A percentile compares a stretch with the other conserved stretches of the same genome.
Evolutionary conservation across 768 basidiomycete species (phyloP).

Genomic region (Rhizopogon sp.): DNA sequence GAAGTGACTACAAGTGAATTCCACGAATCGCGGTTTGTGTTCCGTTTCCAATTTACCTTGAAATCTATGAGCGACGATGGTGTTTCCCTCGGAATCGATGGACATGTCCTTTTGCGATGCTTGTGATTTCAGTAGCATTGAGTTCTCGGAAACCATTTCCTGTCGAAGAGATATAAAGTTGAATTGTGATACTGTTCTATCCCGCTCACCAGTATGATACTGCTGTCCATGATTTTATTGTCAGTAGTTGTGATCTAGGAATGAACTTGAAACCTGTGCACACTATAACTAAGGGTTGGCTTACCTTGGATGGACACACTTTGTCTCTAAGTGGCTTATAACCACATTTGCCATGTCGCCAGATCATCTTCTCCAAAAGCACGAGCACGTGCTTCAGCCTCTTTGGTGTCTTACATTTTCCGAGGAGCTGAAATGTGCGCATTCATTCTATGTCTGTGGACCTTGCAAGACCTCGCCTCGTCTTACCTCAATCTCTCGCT

Average conservation of each 20-base stretch:
- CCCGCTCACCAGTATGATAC: constrained; percentile 52
- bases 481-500: constrained; percentile 63
- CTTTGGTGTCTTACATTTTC: constrained; percentile 65
- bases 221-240: constrained; percentile 48
- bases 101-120: constrained; percentile 38
- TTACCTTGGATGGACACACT: constrained; percentile 77
- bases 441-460: not conserved
- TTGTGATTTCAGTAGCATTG: constrained; percentile 54
- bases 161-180: constrained; percentile 22
- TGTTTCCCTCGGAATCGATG: constrained; percentile 47
- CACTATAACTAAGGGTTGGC: not conserved
- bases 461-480: not conserved
- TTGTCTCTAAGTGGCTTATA: constrained; percentile 61
- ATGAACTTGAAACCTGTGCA: not conserved
- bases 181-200: not conserved
- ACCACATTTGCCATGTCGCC: constrained; percentile 63
- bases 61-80: constrained; percentile 38
- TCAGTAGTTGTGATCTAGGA: constrained; percentile 34
- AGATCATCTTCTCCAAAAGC: constrained; percentile 56
- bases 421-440: constrained; percentile 27
- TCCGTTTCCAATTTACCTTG: constrained; percentile 41
- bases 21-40: constrained; percentile 71
- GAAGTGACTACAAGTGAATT: constrained; percentile 61
- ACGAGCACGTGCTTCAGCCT: constrained; percentile 53
- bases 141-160: constrained; percentile 75